Base-by-base conservation (phyloP, 257 asterid species). In the Jasminum sambac region DNA sequence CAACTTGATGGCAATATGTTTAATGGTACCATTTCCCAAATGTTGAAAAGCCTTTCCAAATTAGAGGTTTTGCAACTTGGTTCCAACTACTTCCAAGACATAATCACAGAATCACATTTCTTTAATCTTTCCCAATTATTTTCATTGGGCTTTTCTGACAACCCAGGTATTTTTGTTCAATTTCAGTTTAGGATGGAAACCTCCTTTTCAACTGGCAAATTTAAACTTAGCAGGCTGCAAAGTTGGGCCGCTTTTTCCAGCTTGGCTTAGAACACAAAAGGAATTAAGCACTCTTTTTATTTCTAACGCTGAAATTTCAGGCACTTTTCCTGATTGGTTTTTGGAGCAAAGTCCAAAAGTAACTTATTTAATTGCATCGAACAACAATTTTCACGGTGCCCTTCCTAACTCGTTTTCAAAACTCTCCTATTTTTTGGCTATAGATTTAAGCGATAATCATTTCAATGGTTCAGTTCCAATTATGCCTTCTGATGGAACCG, bases 231-330 rank as follows among this genome's bases (percentile, higher is more conserved):
- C 52, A 0, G 40, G 39, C 52, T 75, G 81, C 48, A 60, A 19
- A 50, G 14, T 69, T 60, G 84, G 81, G 14, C 73, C 75, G 23
- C 40, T 42, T 57, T 75, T 79, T 14, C 84, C 84, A 0, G 34
- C 63, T 14, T 79, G 84, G 84, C 73, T 79, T n/a, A 63, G 11
- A 41, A 75, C 62, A 8, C 80, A 79, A 50, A 68, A 24, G 25
- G 36, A 6, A 12, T 41, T 75, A 5, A 9, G 25, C 6, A 0
- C 10, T 11, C 77, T 79, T 37, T 76, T 72, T 68, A 58, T 79
- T 9, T 72, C 80, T 1, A 52, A 6, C 16, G 40, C 69, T n/a
- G 57, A 55, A 19, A 79, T 79, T 26, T 43, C 23, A 0, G 80
- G 44, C 58, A 52, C 17, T 13, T 34, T 72, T 23, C 83, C 80